phyloP scores from a whole-genome alignment of 2,329 filamentous ascomycete species.

The Teratosphaeriaceae sp. region DNA sequence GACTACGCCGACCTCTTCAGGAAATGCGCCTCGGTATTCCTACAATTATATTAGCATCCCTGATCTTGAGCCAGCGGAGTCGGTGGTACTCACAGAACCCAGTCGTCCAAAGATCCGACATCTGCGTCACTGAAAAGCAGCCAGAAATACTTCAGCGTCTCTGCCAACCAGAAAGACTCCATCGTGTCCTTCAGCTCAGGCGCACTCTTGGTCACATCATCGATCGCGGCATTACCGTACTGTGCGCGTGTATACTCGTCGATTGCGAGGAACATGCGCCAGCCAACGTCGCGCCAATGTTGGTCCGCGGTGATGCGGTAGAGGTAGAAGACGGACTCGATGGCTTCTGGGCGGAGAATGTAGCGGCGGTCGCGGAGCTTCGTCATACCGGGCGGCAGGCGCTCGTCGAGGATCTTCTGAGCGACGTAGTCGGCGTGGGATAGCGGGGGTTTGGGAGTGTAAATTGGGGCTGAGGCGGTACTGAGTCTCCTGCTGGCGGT shows the following conservation, averaged over 20 bases:
- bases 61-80: neutral
- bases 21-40: constrained; percentile 2
- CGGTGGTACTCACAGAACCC: constrained; percentile 31
- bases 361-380: constrained; percentile 39
- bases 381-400: constrained; percentile 38
- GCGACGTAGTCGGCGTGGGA: too few relatives aligned
- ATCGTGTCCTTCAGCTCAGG: constrained; percentile 33
- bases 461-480: constrained; percentile 27
- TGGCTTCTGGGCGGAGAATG: constrained; percentile 47
- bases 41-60: neutral
- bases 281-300: constrained; percentile 38
- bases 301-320: constrained; percentile 53
- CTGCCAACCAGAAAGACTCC: constrained; percentile 46
- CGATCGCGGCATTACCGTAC: constrained; percentile 40
- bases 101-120: constrained; percentile 40
- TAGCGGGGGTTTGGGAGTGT: too few relatives aligned
- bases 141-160: constrained; percentile 45
- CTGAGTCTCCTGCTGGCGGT: neutral
- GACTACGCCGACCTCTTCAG: constrained; percentile 2
- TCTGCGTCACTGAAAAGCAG: constrained; percentile 35
- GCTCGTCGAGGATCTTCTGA: constrained; percentile 37
- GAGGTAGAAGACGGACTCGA: constrained; percentile 55
- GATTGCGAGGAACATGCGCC: constrained; percentile 45
- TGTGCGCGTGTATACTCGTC: constrained; percentile 36
- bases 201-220: constrained; percentile 34